Conservation (phyloP, 768 basidiomycete species). For the Cyclocybe cylindracea region DNA sequence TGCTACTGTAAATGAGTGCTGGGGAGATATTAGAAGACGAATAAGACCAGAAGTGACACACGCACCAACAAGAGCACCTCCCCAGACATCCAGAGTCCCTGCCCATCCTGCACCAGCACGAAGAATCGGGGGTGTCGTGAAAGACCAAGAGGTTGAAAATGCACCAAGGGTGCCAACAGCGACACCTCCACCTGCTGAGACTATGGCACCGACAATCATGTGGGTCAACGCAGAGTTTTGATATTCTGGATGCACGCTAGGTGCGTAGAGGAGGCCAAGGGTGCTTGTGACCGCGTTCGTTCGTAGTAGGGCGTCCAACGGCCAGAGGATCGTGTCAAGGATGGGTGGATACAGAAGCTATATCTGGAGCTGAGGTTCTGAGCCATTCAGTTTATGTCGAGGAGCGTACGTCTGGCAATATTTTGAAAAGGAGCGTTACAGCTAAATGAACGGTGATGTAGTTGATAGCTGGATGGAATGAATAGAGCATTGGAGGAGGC, state of each 20-base stretch:
- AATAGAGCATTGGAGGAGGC: slow-evolving; percentile 49
- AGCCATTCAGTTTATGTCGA: background rate
- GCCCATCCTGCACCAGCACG: slow-evolving; percentile 37
- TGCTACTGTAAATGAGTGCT: slow-evolving; percentile 33
- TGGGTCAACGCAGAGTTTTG: slow-evolving; percentile 42
- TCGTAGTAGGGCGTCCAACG: slow-evolving; percentile 50
- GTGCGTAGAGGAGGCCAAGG: slow-evolving; percentile 33
- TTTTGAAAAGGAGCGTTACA: slow-evolving; percentile 40
- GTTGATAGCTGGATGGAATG: slow-evolving; percentile 44
- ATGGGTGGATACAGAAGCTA: slow-evolving; percentile 33
- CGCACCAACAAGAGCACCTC: slow-evolving; percentile 46
- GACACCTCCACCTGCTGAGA: slow-evolving; percentile 47
- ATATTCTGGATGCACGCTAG: slow-evolving; percentile 36
- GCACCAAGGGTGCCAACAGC: slow-evolving; percentile 43
- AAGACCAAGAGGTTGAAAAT: slow-evolving; percentile 45
- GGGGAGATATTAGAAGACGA: background rate
- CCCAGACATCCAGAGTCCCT: slow-evolving; percentile 52
- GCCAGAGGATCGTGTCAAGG: slow-evolving; percentile 47
- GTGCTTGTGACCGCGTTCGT: slow-evolving; percentile 39
- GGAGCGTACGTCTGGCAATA: slow-evolving; percentile 38
- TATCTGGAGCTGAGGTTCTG: background rate
- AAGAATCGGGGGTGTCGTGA: slow-evolving; percentile 47
- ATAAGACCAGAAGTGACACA: background rate
- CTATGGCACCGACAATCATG: slow-evolving; percentile 47
- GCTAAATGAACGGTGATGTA: slow-evolving; percentile 48